A percentile compares a stretch with the other conserved stretches of the same genome.
These are phyloP conservation scores for Cokeromyces recurvatus DNA, from an alignment of 371 early-diverging fungal species.

Conservation along the genomic window DNA sequence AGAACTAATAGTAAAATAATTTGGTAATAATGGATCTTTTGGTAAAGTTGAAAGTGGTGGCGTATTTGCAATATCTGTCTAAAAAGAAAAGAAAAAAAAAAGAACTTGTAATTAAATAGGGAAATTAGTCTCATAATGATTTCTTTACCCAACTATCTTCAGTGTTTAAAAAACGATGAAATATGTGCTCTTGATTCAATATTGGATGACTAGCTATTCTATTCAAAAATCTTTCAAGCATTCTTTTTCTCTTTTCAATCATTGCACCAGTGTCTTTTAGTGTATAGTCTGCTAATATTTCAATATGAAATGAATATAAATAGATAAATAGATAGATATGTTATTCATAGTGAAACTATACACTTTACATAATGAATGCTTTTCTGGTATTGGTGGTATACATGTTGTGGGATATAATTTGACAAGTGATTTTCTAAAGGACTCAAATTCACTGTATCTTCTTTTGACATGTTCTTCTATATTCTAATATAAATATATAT, in stretches of 20 bases:
- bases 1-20: constrained; percentile 11
- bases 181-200: constrained; percentile 75
- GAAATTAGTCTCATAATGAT: too few species aligned
- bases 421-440: constrained; percentile 68
- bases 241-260: constrained; percentile 82
- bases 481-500: too few species aligned
- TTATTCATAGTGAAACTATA: constrained; percentile 2
- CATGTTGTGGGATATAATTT: constrained; percentile 77
- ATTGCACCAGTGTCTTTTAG: constrained; percentile 75
- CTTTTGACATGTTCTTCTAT: too few species aligned
- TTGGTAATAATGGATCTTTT: constrained; percentile 45
- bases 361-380: constrained; percentile 75
- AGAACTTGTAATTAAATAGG: too few species aligned
- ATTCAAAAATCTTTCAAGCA: constrained; percentile 86
- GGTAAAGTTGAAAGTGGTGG: constrained; percentile 59
- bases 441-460: constrained; percentile 95
- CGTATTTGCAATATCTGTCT: too few species aligned
- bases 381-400: constrained; percentile 94
- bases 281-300: constrained; percentile 72
- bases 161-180: constrained; percentile 84
- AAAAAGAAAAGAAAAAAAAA: too few species aligned
- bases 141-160: constrained; percentile 58
- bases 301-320: neutral
- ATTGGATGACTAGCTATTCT: constrained; percentile 81
- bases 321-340: too few species aligned